These are phyloP conservation scores for Lachancea dasiensis DNA, from an alignment of 805 yeast species.

Conservation along the genomic window DNA sequence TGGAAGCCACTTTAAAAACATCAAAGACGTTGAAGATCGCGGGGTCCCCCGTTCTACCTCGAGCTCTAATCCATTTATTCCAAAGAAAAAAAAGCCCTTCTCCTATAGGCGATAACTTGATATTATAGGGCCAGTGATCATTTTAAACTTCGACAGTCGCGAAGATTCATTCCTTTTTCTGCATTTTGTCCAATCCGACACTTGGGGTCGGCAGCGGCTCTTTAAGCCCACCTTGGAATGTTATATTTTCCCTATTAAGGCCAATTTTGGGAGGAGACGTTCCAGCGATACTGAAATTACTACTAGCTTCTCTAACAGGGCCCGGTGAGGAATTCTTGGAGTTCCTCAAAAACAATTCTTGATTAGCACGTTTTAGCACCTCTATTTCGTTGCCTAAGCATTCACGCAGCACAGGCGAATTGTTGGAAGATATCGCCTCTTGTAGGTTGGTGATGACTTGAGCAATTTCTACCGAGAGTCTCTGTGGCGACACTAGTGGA, in stretches of 20 bases:
- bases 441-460: constrained; percentile 1
- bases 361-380: constrained; percentile 20
- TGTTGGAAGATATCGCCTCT: background rate
- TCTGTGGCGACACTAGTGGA: constrained; percentile 2
- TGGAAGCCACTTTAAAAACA: background rate
- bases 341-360: constrained; percentile 11
- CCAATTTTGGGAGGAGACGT: constrained; percentile 31
- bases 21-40: background rate
- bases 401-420: background rate
- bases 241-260: constrained; percentile 10
- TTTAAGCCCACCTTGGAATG: background rate
- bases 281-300: constrained; percentile 9
- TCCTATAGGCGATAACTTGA: constrained; percentile 2
- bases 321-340: background rate
- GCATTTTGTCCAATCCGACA: background rate
- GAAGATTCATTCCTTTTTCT: constrained; percentile 6
- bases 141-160: background rate
- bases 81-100: constrained; percentile 18
- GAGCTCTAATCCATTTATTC: constrained; percentile 20
- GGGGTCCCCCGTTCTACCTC: background rate
- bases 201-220: background rate
- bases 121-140: background rate
- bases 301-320: background rate
- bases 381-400: constrained; percentile 17
- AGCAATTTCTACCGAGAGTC: constrained; percentile 1